These are phyloP conservation scores for Nicotiana benthamiana DNA, from an alignment of 257 asterid species.

Conservation along the genomic window DNA sequence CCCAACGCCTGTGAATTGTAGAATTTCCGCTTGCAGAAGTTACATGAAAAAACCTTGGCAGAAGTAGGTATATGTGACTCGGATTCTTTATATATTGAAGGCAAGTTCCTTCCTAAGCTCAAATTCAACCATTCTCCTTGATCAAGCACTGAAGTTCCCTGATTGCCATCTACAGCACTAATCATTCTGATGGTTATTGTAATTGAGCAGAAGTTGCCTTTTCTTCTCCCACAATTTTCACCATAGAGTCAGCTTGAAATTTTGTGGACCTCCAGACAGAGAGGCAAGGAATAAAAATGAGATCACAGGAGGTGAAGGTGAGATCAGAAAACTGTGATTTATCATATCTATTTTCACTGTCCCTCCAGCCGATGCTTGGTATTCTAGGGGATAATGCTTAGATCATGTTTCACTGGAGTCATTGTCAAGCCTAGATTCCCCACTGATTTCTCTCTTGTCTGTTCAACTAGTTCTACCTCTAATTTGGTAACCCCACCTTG, in stretches of 20 bases:
- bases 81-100: slow-evolving; percentile 23
- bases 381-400: slow-evolving; percentile 19
- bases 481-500: background rate
- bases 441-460: slow-evolving; percentile 24
- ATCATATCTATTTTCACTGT: slow-evolving; percentile 28
- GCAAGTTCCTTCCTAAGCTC: slow-evolving; percentile 45
- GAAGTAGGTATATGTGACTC: slow-evolving; percentile 35
- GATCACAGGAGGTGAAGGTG: slow-evolving; percentile 33
- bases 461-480: background rate
- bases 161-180: slow-evolving; percentile 23
- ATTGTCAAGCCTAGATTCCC: slow-evolving; percentile 46
- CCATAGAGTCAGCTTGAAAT: background rate
- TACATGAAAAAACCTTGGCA: slow-evolving; percentile 70
- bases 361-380: slow-evolving; percentile 18
- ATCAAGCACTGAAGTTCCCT: slow-evolving; percentile 17
- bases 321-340: slow-evolving; percentile 30
- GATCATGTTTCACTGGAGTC: slow-evolving; percentile 44
- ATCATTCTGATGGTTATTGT: slow-evolving; percentile 23
- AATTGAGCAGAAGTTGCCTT: background rate
- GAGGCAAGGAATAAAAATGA: slow-evolving; percentile 26
- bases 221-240: slow-evolving; percentile 3
- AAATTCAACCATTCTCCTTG: slow-evolving; percentile 58
- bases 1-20: slow-evolving; percentile 94
- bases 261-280: slow-evolving; percentile 24
- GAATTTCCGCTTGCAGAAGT: slow-evolving; percentile 87